Evolutionary conservation across 441 rosid genomes (phyloP).

Genomic region (Syzygium malaccense): DNA sequence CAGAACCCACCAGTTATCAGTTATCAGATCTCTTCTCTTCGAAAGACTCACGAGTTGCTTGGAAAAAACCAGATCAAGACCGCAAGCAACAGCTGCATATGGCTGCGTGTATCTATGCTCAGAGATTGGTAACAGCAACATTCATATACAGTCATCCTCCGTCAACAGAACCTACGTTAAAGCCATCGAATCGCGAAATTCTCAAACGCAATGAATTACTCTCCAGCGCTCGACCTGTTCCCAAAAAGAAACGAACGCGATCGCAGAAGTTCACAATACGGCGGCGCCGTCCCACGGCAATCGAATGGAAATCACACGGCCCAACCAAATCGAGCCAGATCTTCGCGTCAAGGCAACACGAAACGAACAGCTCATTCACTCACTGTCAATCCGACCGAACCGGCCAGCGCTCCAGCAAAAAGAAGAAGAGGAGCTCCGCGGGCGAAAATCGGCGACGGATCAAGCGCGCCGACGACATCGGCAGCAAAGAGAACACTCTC

Average conservation of each 20-base stretch:
- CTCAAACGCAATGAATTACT: not conserved
- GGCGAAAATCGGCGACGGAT: not conserved
- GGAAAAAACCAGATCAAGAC: not conserved
- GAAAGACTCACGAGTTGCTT: not conserved
- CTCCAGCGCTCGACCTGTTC: not conserved
- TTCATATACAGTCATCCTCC: not conserved
- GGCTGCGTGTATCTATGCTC: not conserved
- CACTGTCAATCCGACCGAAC: not conserved
- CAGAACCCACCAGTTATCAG: not conserved
- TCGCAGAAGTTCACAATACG: not conserved
- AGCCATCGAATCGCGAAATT: not conserved
- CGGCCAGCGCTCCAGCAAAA: not conserved
- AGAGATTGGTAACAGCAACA: not conserved
- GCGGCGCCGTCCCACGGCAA: not conserved
- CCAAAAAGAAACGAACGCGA: not conserved
- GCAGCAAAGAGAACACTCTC: not conserved
- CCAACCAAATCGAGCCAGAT: not conserved
- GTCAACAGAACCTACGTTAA: not conserved
- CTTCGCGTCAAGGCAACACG: not conserved
- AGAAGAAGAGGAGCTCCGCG: not conserved
- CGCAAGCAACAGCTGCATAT: not conserved
- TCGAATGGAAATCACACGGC: not conserved
- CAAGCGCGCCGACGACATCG: not conserved
- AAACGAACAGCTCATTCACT: not conserved
- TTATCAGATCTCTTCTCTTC: not conserved